Evolutionary conservation across 129 eudicot species (phyloP).

Genomic region (Glebionis coronaria): DNA sequence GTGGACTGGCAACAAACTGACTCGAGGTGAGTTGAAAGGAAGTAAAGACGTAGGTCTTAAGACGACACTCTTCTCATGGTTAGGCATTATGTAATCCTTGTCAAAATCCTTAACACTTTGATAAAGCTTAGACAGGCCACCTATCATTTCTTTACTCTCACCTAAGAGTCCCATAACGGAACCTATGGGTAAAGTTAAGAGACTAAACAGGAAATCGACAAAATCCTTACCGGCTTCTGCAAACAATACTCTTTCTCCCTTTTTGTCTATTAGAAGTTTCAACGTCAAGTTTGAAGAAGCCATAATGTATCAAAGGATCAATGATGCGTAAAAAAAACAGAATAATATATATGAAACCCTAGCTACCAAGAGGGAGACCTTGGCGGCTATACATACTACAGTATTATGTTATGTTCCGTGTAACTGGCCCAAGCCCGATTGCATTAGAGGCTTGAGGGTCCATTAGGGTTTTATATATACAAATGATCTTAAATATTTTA

Average conservation of each 20-base stretch:
- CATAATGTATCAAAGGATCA: constrained; percentile 12
- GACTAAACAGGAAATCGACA: constrained; percentile 9
- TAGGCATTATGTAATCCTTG: constrained; percentile 2
- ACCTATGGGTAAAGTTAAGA: constrained; percentile 15
- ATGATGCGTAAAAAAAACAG: no score
- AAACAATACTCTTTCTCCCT: constrained; percentile 8
- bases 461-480: no score
- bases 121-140: constrained; percentile 1
- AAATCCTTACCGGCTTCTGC: constrained; percentile 20
- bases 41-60: neutral
- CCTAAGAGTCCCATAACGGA: neutral
- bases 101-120: constrained; percentile 7
- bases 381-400: no score
- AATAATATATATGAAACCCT: neutral
- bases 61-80: constrained; percentile 8
- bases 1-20: neutral
- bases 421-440: no score
- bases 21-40: neutral
- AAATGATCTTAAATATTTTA: no score
- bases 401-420: no score
- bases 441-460: no score
- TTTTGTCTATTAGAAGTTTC: constrained; percentile 14
- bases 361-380: neutral
- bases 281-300: constrained; percentile 1
- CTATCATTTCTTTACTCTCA: neutral